A percentile compares a stretch with the other conserved stretches of the same genome.
phyloP scores from a whole-genome alignment of 495 filamentous ascomycete species.

The Trichodelitschia bisporula region DNA sequence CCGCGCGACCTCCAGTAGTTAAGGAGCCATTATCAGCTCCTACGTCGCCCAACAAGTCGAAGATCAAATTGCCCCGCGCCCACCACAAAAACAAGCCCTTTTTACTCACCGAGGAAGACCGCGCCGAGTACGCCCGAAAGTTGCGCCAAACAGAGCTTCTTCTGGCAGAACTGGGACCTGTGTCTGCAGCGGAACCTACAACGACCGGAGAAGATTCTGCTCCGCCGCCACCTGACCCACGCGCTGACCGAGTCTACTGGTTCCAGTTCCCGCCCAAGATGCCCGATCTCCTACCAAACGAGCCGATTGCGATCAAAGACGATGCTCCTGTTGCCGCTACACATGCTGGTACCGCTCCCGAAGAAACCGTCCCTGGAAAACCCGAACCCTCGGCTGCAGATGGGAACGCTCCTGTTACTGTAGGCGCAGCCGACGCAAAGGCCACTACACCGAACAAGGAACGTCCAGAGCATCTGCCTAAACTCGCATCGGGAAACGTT shows the following conservation, averaged over 20 bases:
- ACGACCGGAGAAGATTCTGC: conserved; percentile 13
- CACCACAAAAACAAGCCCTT: conserved; percentile 8
- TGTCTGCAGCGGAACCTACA: neutral
- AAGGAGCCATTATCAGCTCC: neutral
- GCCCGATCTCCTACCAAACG: conserved; percentile 22
- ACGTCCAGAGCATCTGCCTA: conserved; percentile 1
- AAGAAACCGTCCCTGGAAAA: neutral
- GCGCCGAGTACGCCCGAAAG: conserved; percentile 16
- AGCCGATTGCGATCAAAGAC: conserved; percentile 15
- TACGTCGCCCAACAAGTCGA: conserved; percentile 8
- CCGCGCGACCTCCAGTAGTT: neutral
- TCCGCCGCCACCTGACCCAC: conserved; percentile 8
- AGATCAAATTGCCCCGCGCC: too few species aligned
- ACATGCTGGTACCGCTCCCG: neutral
- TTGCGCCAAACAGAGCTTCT: conserved; percentile 13
- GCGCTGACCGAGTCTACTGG: conserved; percentile 30
- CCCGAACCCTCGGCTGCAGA: too few species aligned
- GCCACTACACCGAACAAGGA: neutral
- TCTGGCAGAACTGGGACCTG: conserved; percentile 13
- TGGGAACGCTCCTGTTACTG: too few species aligned
- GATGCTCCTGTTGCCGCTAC: conserved; percentile 5
- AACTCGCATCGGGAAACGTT: conserved; percentile 19
- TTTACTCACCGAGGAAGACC: conserved; percentile 19
- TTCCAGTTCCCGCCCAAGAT: conserved; percentile 40
- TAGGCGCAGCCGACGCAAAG: neutral